Base-by-base conservation (phyloP, 495 filamentous ascomycete genomes). In the Annulohypoxylon bovei region DNA sequence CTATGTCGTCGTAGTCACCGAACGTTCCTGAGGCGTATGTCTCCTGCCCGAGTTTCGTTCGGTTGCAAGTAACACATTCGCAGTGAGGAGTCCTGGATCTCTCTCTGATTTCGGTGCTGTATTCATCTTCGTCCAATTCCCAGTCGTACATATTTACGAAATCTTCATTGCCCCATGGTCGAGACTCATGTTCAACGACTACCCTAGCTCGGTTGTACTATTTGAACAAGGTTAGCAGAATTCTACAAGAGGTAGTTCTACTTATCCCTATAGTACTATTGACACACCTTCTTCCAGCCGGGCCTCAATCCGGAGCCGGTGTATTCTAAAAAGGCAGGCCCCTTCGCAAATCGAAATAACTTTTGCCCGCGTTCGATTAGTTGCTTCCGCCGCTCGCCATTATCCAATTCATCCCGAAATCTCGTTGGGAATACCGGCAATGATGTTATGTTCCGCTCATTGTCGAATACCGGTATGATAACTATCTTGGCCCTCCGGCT, bases 121-220 rank as follows among this genome's bases (percentile, higher is more conserved):
- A 33, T 0, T 49, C 18, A 27, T 61, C 58, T 1, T 8, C 18
- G n/a, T 50, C 42, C 3, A 61, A 11, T 37, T 22, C 27, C 58
- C 58, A 50, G 3, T 35, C 30, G 6, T 1, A 22, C 4, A 22
- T 22, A 0, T 7, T 6, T 20, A 20, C 18, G 16, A 46, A 46
- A 23, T 47, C 40, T n/a, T 14, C 30, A 7, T 25, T 62, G 6
- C 20, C 27, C 58, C 58, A 62, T 27, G 58, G 58, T 37, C 47
- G 58, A 28, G 58, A 62, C 18, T 62, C 58, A 16, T 62, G 58
- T 39, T 62, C 42, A 39, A 62, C 14, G 44, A 62, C 58, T 1
- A 62, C 58, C 12, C 58, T 62, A 2, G 58, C 58, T 50, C 58
- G 58, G 3, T 50, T 62, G 16, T 62, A 62, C 58, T 62, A 27